Base-by-base conservation (phyloP, 1,139 yeast genomes). In the Hanseniaspora uvarum region DNA sequence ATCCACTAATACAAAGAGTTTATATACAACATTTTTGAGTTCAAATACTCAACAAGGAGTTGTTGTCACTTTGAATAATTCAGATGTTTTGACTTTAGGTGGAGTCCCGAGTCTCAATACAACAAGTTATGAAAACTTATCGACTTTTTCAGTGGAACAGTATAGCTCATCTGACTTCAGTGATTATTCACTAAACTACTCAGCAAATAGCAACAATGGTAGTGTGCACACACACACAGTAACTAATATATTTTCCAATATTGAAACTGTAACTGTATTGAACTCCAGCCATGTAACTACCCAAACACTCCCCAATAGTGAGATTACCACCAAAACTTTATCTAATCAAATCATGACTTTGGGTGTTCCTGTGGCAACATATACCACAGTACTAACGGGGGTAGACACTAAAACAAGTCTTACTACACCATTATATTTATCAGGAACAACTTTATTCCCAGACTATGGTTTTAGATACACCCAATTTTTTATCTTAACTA, bases 291-390 rank as follows among this genome's bases (percentile, higher is more conserved):
- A 50, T n/a, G 49, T 50, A 6, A 43, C 53, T 6, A 50, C 53
- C 1, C 53, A 50, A 44, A 50, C 53, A 24, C 53, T 50, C 53
- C 48, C 53, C 48, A 50, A 50, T 45, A 43, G 46, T 30, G 33
- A 28, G 8, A 18, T 50, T 1, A 50, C 53, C 21, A 50, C 53
- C 18, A 41, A 41, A 24, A 49, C 53, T 18, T 37, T 49, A 23
- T 49, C 53, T 5, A 36, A 34, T 23, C 53, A 50, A 24, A 50
- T 50, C 10, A 18, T 50, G 38, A 50, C 53, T 4, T 12, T 50
- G 2, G 53, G 53, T 23, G 53, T 43, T 14, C 53, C 53, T 12
- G 30, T 50, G 21, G 48, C 53, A 5, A 43, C 53, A 24, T 40
- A 34, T 6, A 43, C 48, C 16, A 50, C 43, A 11, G 46, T 41